A percentile compares a stretch with the other conserved stretches of the same genome.
Conservation (phyloP, 768 basidiomycete species). For the Mycena rosella region DNA sequence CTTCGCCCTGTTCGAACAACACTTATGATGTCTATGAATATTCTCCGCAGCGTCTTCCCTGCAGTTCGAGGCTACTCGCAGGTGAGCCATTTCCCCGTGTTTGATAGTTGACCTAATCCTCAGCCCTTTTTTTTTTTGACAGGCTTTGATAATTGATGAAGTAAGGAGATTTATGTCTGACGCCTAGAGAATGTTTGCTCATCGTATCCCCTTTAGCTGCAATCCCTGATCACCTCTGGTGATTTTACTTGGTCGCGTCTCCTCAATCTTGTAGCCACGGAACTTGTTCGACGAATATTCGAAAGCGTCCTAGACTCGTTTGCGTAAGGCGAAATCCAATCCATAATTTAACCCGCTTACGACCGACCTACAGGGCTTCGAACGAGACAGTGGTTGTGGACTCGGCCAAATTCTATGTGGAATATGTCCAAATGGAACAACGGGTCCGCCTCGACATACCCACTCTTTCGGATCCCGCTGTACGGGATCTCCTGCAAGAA, state of each 20-base stretch:
- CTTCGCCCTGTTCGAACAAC: constrained; percentile 78
- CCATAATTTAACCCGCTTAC: constrained; percentile 29
- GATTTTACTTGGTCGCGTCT: constrained; percentile 79
- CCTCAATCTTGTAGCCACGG: constrained; percentile 67
- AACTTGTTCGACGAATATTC: constrained; percentile 71
- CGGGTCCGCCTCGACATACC: constrained; percentile 84
- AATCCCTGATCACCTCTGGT: constrained; percentile 76
- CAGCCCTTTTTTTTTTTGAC: constrained; percentile 32
- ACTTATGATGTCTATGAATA: constrained; percentile 78
- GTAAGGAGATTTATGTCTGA: constrained; percentile 52
- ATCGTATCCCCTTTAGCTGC: constrained; percentile 65
- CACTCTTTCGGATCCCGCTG: constrained; percentile 77
- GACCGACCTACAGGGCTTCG: constrained; percentile 58
- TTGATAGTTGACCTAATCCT: constrained; percentile 40
- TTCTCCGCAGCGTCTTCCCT: constrained; percentile 81
- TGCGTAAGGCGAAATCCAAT: constrained; percentile 69
- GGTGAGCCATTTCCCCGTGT: constrained; percentile 44
- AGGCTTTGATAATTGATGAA: constrained; percentile 88
- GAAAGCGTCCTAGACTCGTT: constrained; percentile 79
- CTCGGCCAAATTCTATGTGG: constrained; percentile 80
- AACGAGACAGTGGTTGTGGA: constrained; percentile 83
- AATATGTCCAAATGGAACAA: constrained; percentile 83
- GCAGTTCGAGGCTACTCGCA: constrained; percentile 90
- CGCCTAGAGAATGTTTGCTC: constrained; percentile 22
- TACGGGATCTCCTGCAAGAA: constrained; percentile 86